Evolutionary conservation across 2,329 filamentous ascomycete genomes (phyloP).

Genomic region (Blastomyces gilchristii): DNA sequence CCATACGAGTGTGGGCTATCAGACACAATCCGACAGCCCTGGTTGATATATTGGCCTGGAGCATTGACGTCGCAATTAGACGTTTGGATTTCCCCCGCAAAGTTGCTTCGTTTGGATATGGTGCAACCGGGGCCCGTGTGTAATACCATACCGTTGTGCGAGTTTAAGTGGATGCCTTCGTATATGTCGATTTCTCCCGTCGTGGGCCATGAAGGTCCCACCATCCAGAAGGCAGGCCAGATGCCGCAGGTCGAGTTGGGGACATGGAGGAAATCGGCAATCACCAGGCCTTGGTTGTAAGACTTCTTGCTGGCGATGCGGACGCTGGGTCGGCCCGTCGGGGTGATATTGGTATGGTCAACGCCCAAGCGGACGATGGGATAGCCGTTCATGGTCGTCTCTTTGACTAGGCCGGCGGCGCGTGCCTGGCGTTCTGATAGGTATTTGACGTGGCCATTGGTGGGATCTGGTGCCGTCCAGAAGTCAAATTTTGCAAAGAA

Average conservation of each 20-base stretch:
- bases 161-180: slow-evolving; percentile 41
- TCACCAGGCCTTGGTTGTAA: slow-evolving; percentile 38
- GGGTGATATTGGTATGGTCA: slow-evolving; percentile 31
- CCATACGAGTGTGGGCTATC: slow-evolving; percentile 38
- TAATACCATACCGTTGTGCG: slow-evolving; percentile 38
- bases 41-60: slow-evolving; percentile 29
- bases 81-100: slow-evolving; percentile 41
- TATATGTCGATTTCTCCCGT: slow-evolving; percentile 44
- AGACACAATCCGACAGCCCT: slow-evolving; percentile 34
- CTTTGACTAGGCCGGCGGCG: slow-evolving; percentile 27
- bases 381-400: slow-evolving; percentile 20
- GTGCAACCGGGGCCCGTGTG: slow-evolving; percentile 39
- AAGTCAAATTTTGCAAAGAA: slow-evolving; percentile 40
- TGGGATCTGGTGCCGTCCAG: slow-evolving; percentile 39
- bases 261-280: slow-evolving; percentile 41
- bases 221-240: slow-evolving; percentile 43
- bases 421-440: slow-evolving; percentile 33
- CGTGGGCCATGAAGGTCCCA: slow-evolving; percentile 33
- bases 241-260: slow-evolving; percentile 40
- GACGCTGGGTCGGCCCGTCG: slow-evolving; percentile 35
- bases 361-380: slow-evolving; percentile 38
- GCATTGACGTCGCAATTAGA: slow-evolving; percentile 41
- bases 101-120: slow-evolving; percentile 32
- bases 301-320: slow-evolving; percentile 37
- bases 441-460: slow-evolving; percentile 44